phyloP scores from a whole-genome alignment of 179 eudicot genomes.

The Sideroxylon spinosum region DNA sequence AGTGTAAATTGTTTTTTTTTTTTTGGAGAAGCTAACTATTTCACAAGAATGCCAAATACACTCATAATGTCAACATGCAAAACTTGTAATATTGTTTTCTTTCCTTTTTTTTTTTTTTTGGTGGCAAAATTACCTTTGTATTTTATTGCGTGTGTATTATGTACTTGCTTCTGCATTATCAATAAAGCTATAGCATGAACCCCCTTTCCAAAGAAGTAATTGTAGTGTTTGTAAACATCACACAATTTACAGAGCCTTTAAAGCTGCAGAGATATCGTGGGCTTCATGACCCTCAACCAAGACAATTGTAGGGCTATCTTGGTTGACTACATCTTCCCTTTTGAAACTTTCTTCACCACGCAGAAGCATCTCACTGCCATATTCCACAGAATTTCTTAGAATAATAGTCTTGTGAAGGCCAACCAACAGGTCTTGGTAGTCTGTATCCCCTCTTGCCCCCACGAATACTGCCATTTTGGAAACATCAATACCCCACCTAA shows the following conservation, averaged over 20 bases:
- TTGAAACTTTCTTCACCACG: conserved; percentile 34
- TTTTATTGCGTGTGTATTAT: conserved; percentile 5
- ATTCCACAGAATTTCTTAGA: conserved; percentile 35
- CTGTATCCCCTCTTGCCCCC: conserved; percentile 59
- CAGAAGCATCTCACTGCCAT: conserved; percentile 33
- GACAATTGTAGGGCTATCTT: conserved; percentile 36
- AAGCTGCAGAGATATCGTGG: conserved; percentile 35
- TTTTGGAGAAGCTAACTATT: neutral
- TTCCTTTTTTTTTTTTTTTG: neutral
- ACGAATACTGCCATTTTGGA: conserved; percentile 43
- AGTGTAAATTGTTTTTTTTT: neutral
- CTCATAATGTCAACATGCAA: neutral
- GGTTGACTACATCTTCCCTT: conserved; percentile 35
- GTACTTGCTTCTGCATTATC: neutral
- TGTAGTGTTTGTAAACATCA: conserved; percentile 17
- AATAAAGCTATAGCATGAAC: neutral
- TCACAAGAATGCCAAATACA: neutral
- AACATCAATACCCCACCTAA: conserved; percentile 53
- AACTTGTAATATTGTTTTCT: no score
- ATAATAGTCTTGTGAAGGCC: conserved; percentile 59
- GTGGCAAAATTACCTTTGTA: neutral
- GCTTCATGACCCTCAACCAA: conserved; percentile 30
- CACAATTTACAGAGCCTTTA: conserved; percentile 30
- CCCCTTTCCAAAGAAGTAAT: neutral
- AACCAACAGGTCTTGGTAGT: conserved; percentile 44